phyloP scores from a whole-genome alignment of 768 basidiomycete genomes.

The Butyriboletus loyo region DNA sequence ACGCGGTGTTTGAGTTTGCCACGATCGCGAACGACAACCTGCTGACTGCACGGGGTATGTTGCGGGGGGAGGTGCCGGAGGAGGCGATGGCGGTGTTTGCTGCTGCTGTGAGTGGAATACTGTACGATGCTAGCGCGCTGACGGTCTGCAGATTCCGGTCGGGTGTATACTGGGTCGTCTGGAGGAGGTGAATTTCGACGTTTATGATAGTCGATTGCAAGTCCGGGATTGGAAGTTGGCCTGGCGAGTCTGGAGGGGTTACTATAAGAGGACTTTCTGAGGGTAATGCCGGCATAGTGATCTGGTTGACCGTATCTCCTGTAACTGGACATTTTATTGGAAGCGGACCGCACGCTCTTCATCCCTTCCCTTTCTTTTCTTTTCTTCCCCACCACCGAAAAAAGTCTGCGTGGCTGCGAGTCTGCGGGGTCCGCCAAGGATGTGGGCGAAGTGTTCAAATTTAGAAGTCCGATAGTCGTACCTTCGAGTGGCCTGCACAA shows the following conservation, averaged over 20 bases:
- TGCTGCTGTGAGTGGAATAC: conserved; percentile 52
- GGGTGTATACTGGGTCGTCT: conserved; percentile 60
- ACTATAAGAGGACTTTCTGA: conserved; percentile 42
- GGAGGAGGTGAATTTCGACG: conserved; percentile 70
- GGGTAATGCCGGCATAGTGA: conserved; percentile 32
- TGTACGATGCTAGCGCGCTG: not conserved
- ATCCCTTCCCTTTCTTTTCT: not conserved
- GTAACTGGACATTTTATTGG: conserved; percentile 2
- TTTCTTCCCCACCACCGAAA: not conserved
- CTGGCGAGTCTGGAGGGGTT: conserved; percentile 62
- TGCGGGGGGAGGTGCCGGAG: conserved; percentile 53
- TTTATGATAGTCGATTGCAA: conserved; percentile 62
- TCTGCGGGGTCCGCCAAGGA: conserved; percentile 30
- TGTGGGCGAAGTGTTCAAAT: conserved; percentile 28
- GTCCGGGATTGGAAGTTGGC: conserved; percentile 73
- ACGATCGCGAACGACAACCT: conserved; percentile 79
- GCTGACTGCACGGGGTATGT: conserved; percentile 67
- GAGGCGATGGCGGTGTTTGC: conserved; percentile 71
- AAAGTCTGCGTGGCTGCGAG: conserved; percentile 20
- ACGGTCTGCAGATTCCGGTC: conserved; percentile 56
- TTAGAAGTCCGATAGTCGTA: conserved; percentile 36
- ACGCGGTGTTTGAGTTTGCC: conserved; percentile 83
- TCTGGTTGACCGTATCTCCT: conserved; percentile 9
- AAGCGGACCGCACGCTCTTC: conserved; percentile 1
- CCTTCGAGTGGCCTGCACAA: conserved; percentile 29